Evolutionary conservation across 305 asterid genomes (phyloP).

Genomic region (Fraxinus greggii): DNA sequence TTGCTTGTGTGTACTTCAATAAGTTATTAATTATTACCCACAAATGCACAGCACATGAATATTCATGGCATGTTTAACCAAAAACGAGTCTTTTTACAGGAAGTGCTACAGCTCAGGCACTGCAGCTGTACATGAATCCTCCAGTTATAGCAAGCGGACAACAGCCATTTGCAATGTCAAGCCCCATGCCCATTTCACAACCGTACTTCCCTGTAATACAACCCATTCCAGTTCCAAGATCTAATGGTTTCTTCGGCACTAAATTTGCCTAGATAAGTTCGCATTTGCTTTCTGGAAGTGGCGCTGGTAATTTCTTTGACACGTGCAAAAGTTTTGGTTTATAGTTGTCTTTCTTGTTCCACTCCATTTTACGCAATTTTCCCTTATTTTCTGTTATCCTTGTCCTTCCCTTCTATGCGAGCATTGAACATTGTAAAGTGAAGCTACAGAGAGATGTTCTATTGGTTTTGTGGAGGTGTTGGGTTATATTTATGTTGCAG

Average conservation of each 20-base stretch:
- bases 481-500: not conserved
- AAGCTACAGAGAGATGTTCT: not conserved
- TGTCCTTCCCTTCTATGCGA: not conserved
- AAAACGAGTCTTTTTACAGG: conserved; percentile 40
- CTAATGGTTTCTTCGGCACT: conserved; percentile 42
- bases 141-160: conserved; percentile 46
- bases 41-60: not conserved
- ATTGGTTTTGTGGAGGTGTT: conserved; percentile 4
- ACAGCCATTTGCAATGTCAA: conserved; percentile 53
- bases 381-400: not conserved
- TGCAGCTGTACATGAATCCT: conserved; percentile 59
- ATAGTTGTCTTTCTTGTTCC: not conserved
- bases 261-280: conserved; percentile 38
- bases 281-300: not conserved
- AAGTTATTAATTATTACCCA: not conserved
- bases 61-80: not conserved
- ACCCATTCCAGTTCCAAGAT: conserved; percentile 48
- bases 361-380: not conserved
- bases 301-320: not conserved
- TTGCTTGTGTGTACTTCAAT: not conserved
- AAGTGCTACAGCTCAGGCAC: conserved; percentile 51
- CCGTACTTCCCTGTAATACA: conserved; percentile 49
- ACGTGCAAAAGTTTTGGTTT: not conserved
- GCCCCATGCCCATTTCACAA: conserved; percentile 53
- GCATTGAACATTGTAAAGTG: not conserved